These are phyloP conservation scores for Coemansia sp. DNA, from an alignment of 371 early-diverging fungal genomes.

Conservation along the genomic window DNA sequence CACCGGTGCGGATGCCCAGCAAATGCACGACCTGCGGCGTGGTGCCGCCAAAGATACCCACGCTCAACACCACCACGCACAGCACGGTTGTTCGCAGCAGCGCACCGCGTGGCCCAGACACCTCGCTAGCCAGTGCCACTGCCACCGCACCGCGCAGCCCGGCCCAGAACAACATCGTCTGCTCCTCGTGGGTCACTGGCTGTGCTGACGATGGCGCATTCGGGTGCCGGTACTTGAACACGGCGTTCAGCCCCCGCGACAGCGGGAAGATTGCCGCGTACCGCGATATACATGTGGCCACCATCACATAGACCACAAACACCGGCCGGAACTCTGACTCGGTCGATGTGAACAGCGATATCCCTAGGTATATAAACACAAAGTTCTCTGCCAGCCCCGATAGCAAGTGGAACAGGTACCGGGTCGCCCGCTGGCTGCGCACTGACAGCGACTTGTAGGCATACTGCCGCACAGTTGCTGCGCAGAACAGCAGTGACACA, in stretches of 20 bases:
- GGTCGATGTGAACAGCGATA: constrained; percentile 80
- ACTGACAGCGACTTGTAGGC: constrained; percentile 84
- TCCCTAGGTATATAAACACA: constrained; percentile 92
- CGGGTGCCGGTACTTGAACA: constrained; percentile 43
- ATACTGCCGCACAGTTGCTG: constrained; percentile 89
- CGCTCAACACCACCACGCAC: constrained; percentile 85
- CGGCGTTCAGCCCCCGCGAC: constrained; percentile 71
- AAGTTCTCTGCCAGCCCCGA: constrained; percentile 91
- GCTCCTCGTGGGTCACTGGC: constrained; percentile 79
- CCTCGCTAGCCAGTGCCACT: constrained; percentile 86
- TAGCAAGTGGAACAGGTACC: constrained; percentile 85
- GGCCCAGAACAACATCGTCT: constrained; percentile 92
- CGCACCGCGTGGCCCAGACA: constrained; percentile 65
- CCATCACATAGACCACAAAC: constrained; percentile 69
- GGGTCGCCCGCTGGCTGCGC: constrained; percentile 73
- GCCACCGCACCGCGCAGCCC: constrained; percentile 95
- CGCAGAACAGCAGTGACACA: constrained; percentile 92
- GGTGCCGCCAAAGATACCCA: constrained; percentile 87
- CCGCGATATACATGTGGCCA: constrained; percentile 77
- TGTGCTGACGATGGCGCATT: constrained; percentile 53
- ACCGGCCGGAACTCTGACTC: constrained; percentile 70
- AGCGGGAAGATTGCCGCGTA: constrained; percentile 83
- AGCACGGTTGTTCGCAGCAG: constrained; percentile 85
- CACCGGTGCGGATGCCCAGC: constrained; percentile 75
- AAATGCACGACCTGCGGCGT: constrained; percentile 75